Evolutionary conservation across 495 filamentous ascomycete species (phyloP), one percentile per base, ranked within the genome.

Genomic region (Hypoxylon crocopeplum): DNA sequence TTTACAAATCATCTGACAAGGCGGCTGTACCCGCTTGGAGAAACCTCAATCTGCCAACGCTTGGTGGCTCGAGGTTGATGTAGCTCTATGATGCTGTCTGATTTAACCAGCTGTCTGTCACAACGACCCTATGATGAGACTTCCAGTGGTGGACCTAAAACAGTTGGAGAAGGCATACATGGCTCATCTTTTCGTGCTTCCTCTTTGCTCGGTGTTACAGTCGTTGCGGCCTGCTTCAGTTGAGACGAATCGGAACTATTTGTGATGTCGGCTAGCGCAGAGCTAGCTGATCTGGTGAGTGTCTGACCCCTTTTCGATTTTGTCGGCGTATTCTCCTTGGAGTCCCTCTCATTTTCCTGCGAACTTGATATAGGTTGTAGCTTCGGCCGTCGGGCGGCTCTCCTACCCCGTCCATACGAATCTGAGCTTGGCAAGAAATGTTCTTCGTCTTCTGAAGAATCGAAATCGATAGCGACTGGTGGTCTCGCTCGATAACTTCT

Each of bases 301-400:
- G 33, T 57, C n/a, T 25, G 37, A 17, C 34, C 32, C 21, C 33
- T 40, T 1, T 37, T 48, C 7, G n/a, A 7, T 30, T 47, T 59
- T 8, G 50, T 42, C 20, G 40, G 30, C 20, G 33, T 34, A 17
- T 42, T 68, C 48, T 65, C 64, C 48, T 61, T 61, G 11, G 49
- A 49, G 15, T 59, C 55, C 16, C 52, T 59, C 22, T 65, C 62
- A 27, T 59, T 64, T 55, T 64, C 60, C 16, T 64, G 54, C 1
- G 60, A 59, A 21, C 56, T 65, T 20, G 62, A 56, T 41, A 65
- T 65, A 21, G 62, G 46, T 24, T 45, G 56, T 34, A 65, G 37
- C 16, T 19, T 65, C 6, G 62, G 62, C n/a, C 51, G 56, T 20
- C 56, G 38, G 1, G 62, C 62, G 7, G 29, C 62, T 34, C 56